phyloP scores from a whole-genome alignment of 1,284 basidiomycete species.

The Sporisorium exsertum region DNA sequence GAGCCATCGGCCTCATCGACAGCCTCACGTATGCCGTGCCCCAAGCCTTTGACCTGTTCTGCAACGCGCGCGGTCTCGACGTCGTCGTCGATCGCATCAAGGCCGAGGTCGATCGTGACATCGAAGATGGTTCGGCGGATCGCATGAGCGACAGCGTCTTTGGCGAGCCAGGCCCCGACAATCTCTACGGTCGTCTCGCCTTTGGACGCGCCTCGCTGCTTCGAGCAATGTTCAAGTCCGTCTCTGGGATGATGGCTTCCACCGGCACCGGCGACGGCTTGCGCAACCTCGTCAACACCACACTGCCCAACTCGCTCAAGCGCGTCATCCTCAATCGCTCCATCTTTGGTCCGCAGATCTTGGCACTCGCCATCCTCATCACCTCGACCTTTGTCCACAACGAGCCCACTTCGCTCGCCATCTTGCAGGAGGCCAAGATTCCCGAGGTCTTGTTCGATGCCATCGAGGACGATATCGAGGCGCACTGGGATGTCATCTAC shows the following conservation, averaged over 20 bases:
- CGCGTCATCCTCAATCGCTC: constrained; percentile 84
- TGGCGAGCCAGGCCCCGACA: constrained; percentile 68
- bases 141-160: constrained; percentile 73
- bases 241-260: constrained; percentile 95
- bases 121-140: constrained; percentile 42
- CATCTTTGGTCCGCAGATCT: constrained; percentile 86
- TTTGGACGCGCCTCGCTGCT: constrained; percentile 74
- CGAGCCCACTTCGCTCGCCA: constrained; percentile 91
- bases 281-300: constrained; percentile 91
- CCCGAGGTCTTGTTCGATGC: constrained; percentile 89
- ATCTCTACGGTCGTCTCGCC: constrained; percentile 55
- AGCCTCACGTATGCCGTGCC: constrained; percentile 89
- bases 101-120: constrained; percentile 65
- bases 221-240: constrained; percentile 90
- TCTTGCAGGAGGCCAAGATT: constrained; percentile 90
- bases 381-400: constrained; percentile 99
- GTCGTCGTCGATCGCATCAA: constrained; percentile 86
- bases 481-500: constrained; percentile 79
- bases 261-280: constrained; percentile 90
- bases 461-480: constrained; percentile 84
- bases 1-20: constrained; percentile 89
- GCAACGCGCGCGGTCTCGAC: constrained; percentile 85
- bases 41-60: constrained; percentile 89
- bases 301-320: constrained; percentile 86
- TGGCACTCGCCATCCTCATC: constrained; percentile 86